These are phyloP conservation scores for Usnea hakonensis DNA, from an alignment of 495 filamentous ascomycete species.

Conservation along the genomic window DNA sequence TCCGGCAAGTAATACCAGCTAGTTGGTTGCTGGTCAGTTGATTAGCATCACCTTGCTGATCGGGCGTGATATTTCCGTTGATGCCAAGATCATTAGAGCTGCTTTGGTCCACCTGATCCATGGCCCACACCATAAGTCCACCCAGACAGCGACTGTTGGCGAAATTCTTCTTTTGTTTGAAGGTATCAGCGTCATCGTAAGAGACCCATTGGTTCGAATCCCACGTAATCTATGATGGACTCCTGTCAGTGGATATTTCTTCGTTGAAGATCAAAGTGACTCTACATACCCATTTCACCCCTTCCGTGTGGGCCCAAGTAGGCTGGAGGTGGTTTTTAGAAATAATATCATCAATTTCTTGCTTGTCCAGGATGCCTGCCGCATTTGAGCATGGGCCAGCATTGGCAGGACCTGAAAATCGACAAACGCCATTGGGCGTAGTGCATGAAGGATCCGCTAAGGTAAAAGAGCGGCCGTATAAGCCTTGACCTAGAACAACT, in stretches of 20 bases:
- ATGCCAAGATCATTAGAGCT: conserved; percentile 14
- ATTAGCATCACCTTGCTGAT: conserved; percentile 19
- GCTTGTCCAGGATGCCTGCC: conserved; percentile 24
- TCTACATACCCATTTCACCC: conserved; percentile 23
- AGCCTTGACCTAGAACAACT: conserved; percentile 44
- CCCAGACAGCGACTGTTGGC: conserved; percentile 33
- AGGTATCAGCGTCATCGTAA: conserved; percentile 38
- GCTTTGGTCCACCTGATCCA: conserved; percentile 24
- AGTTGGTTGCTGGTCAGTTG: conserved; percentile 18
- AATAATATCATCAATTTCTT: conserved; percentile 28
- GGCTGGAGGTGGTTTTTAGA: conserved; percentile 22
- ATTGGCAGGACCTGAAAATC: conserved; percentile 19
- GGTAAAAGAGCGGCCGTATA: conserved; percentile 41
- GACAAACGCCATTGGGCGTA: conserved; percentile 24
- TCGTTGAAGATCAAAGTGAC: neutral
- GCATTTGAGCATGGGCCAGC: conserved; percentile 26
- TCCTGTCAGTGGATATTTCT: conserved; percentile 25
- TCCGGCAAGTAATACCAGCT: conserved; percentile 20
- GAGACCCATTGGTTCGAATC: conserved; percentile 38
- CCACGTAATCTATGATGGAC: conserved; percentile 25
- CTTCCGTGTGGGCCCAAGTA: conserved; percentile 21
- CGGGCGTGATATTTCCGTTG: conserved; percentile 8
- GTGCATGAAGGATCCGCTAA: conserved; percentile 25
- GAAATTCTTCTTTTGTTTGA: conserved; percentile 35
- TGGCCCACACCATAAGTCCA: conserved; percentile 40